These are phyloP conservation scores for Bipolaris cookei DNA, from an alignment of 2,329 filamentous ascomycete genomes.

Conservation along the genomic window DNA sequence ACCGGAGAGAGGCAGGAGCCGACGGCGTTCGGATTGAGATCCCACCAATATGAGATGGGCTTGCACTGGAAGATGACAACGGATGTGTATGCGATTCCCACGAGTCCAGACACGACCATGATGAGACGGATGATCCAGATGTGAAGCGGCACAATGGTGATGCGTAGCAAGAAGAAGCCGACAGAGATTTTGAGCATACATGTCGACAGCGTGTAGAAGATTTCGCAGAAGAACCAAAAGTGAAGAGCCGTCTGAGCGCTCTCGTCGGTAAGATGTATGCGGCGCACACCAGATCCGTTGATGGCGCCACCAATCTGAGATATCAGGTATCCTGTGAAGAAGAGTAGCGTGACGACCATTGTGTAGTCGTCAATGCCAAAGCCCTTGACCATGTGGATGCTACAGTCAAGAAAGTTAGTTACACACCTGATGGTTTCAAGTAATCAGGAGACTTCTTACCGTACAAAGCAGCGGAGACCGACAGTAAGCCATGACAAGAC, in stretches of 20 bases:
- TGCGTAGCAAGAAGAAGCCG: constrained; percentile 58
- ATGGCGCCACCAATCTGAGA: constrained; percentile 44
- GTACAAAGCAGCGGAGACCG: constrained; percentile 47
- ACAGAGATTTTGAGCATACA: constrained; percentile 59
- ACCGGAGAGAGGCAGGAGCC: constrained; percentile 52
- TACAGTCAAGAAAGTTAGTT: constrained; percentile 14
- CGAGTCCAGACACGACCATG: constrained; percentile 52
- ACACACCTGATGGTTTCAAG: background rate
- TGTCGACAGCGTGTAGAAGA: constrained; percentile 58
- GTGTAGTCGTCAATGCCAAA: constrained; percentile 51
- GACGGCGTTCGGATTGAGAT: constrained; percentile 38
- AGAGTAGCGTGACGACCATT: constrained; percentile 48
- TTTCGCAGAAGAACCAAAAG: constrained; percentile 62
- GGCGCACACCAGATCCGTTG: constrained; percentile 48
- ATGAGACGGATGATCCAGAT: constrained; percentile 55
- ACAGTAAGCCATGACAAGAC: constrained; percentile 49
- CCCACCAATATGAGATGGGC: constrained; percentile 60
- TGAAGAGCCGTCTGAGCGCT: constrained; percentile 36
- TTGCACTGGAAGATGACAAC: constrained; percentile 60
- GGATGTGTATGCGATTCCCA: constrained; percentile 58
- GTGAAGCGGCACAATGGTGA: constrained; percentile 54
- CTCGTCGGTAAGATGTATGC: constrained; percentile 38
- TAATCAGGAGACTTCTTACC: constrained; percentile 25
- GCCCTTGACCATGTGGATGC: constrained; percentile 43
- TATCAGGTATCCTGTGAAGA: constrained; percentile 46